Conservation (phyloP, 1,284 basidiomycete genomes). For the Cryptococcus floricola region DNA sequence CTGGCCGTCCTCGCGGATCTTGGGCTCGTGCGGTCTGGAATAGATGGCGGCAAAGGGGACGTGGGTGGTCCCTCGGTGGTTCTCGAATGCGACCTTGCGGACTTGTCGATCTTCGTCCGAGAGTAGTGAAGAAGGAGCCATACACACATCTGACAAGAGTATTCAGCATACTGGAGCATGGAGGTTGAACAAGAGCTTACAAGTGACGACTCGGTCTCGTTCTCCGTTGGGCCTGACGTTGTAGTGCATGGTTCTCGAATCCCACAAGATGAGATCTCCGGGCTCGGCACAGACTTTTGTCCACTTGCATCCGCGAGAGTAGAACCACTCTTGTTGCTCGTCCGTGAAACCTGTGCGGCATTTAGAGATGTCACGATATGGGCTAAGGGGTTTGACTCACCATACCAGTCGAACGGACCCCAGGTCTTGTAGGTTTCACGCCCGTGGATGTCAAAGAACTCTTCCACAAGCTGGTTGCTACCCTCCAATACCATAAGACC, state of each 20-base stretch:
- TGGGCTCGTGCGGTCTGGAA: slow-evolving; percentile 13
- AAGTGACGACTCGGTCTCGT: slow-evolving; percentile 17
- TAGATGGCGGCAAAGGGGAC: slow-evolving; percentile 24
- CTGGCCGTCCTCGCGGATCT: slow-evolving; percentile 12
- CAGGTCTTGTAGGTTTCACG: slow-evolving; percentile 32
- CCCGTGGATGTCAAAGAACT: slow-evolving; percentile 35
- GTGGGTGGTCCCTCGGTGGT: slow-evolving; percentile 21
- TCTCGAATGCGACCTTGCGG: slow-evolving; percentile 14
- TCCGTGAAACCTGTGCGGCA: slow-evolving; percentile 22
- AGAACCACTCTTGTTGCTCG: slow-evolving; percentile 29
- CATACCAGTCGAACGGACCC: slow-evolving; percentile 23
- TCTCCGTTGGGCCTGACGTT: slow-evolving; percentile 17
- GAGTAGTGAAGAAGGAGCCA: slow-evolving; percentile 20
- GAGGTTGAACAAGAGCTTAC: slow-evolving; percentile 7
- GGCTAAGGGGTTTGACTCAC: slow-evolving; percentile 4
- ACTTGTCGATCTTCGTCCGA: slow-evolving; percentile 17
- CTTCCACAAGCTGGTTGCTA: slow-evolving; percentile 9
- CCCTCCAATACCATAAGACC: slow-evolving; percentile 46
- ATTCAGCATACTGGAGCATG: background rate
- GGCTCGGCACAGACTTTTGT: slow-evolving; percentile 26
- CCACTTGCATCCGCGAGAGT: slow-evolving; percentile 32
- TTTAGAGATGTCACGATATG: background rate
- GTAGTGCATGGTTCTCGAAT: slow-evolving; percentile 22
- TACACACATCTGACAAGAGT: slow-evolving; percentile 13
- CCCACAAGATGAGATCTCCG: slow-evolving; percentile 33